Evolutionary conservation across 164 flowering plant genomes (phyloP), one percentile per base, ranked within the genome.

Genomic region (Annona cherimola): DNA sequence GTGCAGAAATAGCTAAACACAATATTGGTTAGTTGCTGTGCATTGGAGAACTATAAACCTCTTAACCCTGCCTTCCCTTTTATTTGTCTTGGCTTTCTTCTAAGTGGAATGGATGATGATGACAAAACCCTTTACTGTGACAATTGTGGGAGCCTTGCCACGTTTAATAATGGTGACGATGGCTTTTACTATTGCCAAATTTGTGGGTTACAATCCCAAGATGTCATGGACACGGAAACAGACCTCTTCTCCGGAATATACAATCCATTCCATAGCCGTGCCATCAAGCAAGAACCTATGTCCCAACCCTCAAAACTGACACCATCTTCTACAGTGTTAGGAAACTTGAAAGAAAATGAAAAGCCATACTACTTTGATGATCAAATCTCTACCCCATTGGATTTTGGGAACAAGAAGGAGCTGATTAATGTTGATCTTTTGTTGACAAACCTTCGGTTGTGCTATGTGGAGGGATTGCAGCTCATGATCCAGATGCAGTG

Each of bases 381-480:
- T 1, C 63, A 64, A 40, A 55, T 19, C 9, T 43, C 63, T 42
- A 54, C 6, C 3, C 41, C 70, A 16, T 19, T n/a, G 1, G 43
- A 69, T 41, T 40, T 61, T 11, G 39, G 71, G 20, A 45, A 39
- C 39, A 55, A 1, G 43, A 41, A 19, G 41, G 7, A 57, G 1
- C 1, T 45, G 0, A 18, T 71, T 45, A 71, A 71, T 50, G 70
- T 63, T 1, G 88, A 87, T 35, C 87, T 77, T 26, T 82, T 87
- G 55, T 81, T 77, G 59, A 69, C 69, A 3, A 83, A 79, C 67
- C 71, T 91, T 46, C 83, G 95, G 82, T 70, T 77, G 60, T 81
- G 89, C 75, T 92, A 92, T 65, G 84, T 87, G 68, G 79, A 79
- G 86, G 99, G 98, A 39, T 4, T 95, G 73, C 94, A 91, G 75